Evolutionary conservation across 768 basidiomycete species (phyloP).

Genomic region (Leccinum rimulosum): DNA sequence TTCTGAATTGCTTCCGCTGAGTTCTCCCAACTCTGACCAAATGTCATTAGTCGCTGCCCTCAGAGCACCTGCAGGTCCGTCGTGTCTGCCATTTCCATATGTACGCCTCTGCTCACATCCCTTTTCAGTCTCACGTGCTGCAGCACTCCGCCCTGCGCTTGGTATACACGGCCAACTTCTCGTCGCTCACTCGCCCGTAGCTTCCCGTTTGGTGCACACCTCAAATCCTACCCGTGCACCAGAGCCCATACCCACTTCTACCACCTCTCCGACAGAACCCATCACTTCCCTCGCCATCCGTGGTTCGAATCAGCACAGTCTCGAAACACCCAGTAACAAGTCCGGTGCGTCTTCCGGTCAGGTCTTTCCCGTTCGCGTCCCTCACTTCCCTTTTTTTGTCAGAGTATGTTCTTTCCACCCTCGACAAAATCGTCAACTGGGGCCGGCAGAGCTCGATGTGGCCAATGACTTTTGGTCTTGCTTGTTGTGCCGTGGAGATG

Average conservation of each 20-base stretch:
- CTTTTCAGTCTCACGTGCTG: conserved; percentile 32
- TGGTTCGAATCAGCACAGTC: conserved; percentile 79
- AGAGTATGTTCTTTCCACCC: conserved; percentile 96
- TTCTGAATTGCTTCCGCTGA: neutral
- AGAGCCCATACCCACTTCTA: conserved; percentile 40
- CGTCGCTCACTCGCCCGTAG: conserved; percentile 30
- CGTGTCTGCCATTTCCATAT: conserved; percentile 28
- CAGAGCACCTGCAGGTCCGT: conserved; percentile 33
- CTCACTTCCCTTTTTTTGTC: conserved; percentile 2
- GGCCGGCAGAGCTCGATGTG: conserved; percentile 97
- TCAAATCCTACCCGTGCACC: conserved; percentile 45
- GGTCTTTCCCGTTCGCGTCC: neutral
- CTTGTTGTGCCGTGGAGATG: conserved; percentile 99
- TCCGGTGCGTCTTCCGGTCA: conserved; percentile 55
- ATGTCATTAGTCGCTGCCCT: conserved; percentile 45
- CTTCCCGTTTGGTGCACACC: conserved; percentile 55
- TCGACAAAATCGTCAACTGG: conserved; percentile 98
- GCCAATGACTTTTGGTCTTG: conserved; percentile 99
- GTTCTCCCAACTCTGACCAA: neutral
- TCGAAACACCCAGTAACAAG: conserved; percentile 87
- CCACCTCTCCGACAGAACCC: conserved; percentile 48
- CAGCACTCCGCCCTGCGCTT: conserved; percentile 43
- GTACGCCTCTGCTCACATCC: conserved; percentile 22
- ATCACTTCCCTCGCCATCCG: conserved; percentile 71
- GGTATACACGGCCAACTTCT: conserved; percentile 36